Conservation (phyloP, 805 yeast genomes). For the Suhomyces canberraensis region DNA sequence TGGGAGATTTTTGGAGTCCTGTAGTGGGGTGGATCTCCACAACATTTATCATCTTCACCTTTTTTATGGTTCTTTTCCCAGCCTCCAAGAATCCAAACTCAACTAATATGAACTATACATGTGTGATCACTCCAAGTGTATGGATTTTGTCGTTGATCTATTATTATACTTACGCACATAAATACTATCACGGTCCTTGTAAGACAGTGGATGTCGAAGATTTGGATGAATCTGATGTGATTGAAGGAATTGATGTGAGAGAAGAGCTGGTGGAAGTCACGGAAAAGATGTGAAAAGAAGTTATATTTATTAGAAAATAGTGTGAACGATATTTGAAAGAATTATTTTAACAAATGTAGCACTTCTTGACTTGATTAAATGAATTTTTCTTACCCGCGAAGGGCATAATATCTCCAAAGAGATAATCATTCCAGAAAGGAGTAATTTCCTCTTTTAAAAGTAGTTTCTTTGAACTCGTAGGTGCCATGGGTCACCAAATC, state of each 20-base stretch:
- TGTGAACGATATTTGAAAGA: too few species aligned
- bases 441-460: too few species aligned
- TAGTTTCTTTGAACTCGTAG: too few species aligned
- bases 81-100: conserved; percentile 23
- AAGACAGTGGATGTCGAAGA: conserved; percentile 23
- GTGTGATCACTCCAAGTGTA: conserved; percentile 25
- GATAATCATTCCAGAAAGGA: too few species aligned
- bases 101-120: conserved; percentile 26
- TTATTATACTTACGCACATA: conserved; percentile 26
- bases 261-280: too few species aligned
- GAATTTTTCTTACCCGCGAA: too few species aligned
- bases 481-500: too few species aligned
- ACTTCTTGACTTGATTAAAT: too few species aligned
- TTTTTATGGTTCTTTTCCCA: conserved; percentile 39
- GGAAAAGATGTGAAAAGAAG: too few species aligned
- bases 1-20: conserved; percentile 26
- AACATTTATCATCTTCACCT: conserved; percentile 30
- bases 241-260: conserved; percentile 2
- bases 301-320: too few species aligned
- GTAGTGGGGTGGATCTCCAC: conserved; percentile 31
- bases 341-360: too few species aligned
- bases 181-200: conserved; percentile 28
- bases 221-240: background rate
- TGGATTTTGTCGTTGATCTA: conserved; percentile 26
- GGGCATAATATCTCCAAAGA: too few species aligned